A percentile compares a stretch with the other conserved stretches of the same genome.
These are phyloP conservation scores for Trichoderma virens DNA, from an alignment of 495 filamentous ascomycete species.

Conservation along the genomic window DNA sequence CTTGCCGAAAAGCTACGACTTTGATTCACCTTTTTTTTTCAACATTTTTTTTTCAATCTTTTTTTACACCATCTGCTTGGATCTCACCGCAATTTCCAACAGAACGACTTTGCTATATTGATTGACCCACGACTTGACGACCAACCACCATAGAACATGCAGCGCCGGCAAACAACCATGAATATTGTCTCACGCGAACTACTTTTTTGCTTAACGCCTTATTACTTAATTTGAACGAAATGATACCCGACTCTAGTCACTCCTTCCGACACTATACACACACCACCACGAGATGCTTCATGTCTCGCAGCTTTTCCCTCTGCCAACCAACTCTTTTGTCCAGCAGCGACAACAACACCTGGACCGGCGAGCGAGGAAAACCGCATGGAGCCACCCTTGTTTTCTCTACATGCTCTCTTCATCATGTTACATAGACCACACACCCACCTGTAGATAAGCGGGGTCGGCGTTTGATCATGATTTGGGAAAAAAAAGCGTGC, in stretches of 20 bases:
- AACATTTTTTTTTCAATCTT: neutral
- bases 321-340: neutral
- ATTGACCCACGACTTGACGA: constrained; percentile 4
- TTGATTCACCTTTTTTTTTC: constrained; percentile 3
- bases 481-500: neutral
- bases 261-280: neutral
- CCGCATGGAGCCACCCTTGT: neutral
- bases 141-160: constrained; percentile 3
- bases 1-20: constrained; percentile 38
- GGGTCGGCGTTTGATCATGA: constrained; percentile 5
- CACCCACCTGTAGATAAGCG: constrained; percentile 4
- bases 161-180: constrained; percentile 6
- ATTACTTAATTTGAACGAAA: constrained; percentile 4
- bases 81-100: neutral
- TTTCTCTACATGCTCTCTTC: constrained; percentile 7
- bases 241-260: constrained; percentile 9
- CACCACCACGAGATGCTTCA: neutral
- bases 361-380: neutral
- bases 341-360: neutral
- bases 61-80: neutral
- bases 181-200: constrained; percentile 3
- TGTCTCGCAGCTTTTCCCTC: neutral
- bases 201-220: neutral
- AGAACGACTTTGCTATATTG: neutral
- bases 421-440: constrained; percentile 8